Evolutionary conservation across 805 yeast species (phyloP).

Genomic region (Yarrowia deformans): DNA sequence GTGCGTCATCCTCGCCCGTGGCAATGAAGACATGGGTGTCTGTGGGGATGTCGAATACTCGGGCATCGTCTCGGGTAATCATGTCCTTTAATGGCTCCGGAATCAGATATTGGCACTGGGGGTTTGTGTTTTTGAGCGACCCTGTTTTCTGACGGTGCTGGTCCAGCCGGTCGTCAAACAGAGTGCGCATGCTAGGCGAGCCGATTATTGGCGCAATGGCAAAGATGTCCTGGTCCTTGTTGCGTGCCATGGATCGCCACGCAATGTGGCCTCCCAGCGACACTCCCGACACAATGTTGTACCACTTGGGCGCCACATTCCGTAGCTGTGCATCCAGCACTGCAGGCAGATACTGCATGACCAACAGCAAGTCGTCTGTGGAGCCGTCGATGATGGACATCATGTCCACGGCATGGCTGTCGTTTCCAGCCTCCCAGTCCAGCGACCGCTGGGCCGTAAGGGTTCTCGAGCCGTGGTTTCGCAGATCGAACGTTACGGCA

Average conservation of each 20-base stretch:
- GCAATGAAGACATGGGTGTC: slow-evolving; percentile 46
- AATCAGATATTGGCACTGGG: slow-evolving; percentile 32
- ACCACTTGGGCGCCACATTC: slow-evolving; percentile 46
- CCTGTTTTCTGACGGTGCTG: slow-evolving; percentile 24
- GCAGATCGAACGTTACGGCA: slow-evolving; percentile 59
- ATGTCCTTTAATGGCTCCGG: slow-evolving; percentile 36
- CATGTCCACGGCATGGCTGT: slow-evolving; percentile 61
- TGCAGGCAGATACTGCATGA: slow-evolving; percentile 57
- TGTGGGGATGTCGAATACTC: slow-evolving; percentile 41
- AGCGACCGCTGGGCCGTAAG: slow-evolving; percentile 52
- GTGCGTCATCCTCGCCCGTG: slow-evolving; percentile 51
- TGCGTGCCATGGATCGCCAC: slow-evolving; percentile 52
- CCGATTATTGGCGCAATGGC: slow-evolving; percentile 62
- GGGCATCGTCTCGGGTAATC: slow-evolving; percentile 15
- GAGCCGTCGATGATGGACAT: slow-evolving; percentile 58
- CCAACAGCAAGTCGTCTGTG: slow-evolving; percentile 55
- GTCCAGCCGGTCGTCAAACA: slow-evolving; percentile 48
- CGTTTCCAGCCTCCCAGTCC: slow-evolving; percentile 59
- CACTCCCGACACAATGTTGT: slow-evolving; percentile 56
- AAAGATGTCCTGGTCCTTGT: slow-evolving; percentile 51
- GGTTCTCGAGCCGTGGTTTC: slow-evolving; percentile 63
- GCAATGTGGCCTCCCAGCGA: slow-evolving; percentile 67
- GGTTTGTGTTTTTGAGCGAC: slow-evolving; percentile 20
- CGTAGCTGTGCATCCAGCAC: slow-evolving; percentile 44
- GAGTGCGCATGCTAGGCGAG: slow-evolving; percentile 55